Base-by-base conservation (phyloP, 768 basidiomycete species). In the Glaciozyma antarctica region DNA sequence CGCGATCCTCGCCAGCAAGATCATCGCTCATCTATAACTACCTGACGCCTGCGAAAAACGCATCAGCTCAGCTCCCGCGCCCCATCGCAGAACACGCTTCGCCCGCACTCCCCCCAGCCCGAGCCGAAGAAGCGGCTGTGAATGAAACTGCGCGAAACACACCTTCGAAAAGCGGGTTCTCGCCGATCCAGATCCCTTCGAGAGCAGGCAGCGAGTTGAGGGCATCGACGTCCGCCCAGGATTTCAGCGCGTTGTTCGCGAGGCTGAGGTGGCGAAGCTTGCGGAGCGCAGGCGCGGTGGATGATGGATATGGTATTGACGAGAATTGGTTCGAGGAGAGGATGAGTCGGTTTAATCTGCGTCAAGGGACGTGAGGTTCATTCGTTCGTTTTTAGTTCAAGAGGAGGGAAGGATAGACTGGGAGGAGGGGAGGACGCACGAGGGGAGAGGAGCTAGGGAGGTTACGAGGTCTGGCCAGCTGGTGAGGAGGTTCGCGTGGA, bases 161-260 rank as follows among this genome's bases (percentile, higher is more conserved):
- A 19, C 70, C 72, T 69, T 57, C 78, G 47, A 81, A 76, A 47
- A 91, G 74, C 10, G 88, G 85, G 71, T 88, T 90, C 47, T 83
- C 83, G 52, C 76, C 77, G 65, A 88, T 69, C 53, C 82, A 80
- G 45, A 91, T 79, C 21, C 81, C 81, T 72, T 84, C 79, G 16
- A 93, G 78, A 60, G 74, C 64, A 21, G 89, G 88, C 70, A 85
- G 90, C 22, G 69, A 73, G 24, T 81, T 78, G 52, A 93, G 74
- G 2, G 81, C 80, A 75, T 90, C 86, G 55, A 91, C 76, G 66
- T 81, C 81, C 53, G 72, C 65, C 89, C 88, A 90, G 24, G 78
- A 66, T 21, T 74, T 65, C 49, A 93, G 75, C 3, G 71, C 73
- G 74, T 90, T 91, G 64, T 76, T 78, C 51, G 85, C 82, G 61